Base-by-base conservation (phyloP, 495 filamentous ascomycete genomes). In the Geoglossum glabrum region DNA sequence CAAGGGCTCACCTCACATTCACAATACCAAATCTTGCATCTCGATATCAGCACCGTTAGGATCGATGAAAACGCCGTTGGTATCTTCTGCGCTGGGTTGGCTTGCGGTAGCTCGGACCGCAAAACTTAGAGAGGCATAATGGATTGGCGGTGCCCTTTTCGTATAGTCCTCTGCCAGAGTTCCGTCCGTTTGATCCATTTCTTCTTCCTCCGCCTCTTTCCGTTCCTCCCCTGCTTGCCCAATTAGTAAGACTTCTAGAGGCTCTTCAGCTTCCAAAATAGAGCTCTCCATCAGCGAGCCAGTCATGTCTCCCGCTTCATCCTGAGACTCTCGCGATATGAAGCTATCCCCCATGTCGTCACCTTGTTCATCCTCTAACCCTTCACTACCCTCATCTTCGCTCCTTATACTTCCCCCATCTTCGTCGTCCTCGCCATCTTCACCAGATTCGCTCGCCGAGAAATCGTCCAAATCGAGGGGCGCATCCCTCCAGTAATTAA, bases 401-500 rank as follows among this genome's bases (percentile, higher is more conserved):
- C 59, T 60, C 11, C 38, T 30, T 21, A 60, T 21, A 38, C 54
- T 60, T 10, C 56, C 38, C 52, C 62, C 55, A 33, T 67, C 50
- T 33, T 64, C 21, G 13, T 63, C n/a, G 52, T 66, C 21, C 10
- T 66, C 21, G 28, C 55, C 34, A 40, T 63, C 54, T 58, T 73
- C 78, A 58, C 84, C 84, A 6, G 75, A 79, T 10, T 88, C 87
- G 26, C 83, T 89, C 25, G 80, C 79, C 9, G 82, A 85, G 64
- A 92, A 88, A 56, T 89, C 85, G 11, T 87, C 84, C 27, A 89
- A 64, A 49, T 86, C 83, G 25, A 82, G 72, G 11, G 84, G 81
- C 8, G 75, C 73, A 43, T 92, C 84, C 55, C 87, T 72, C 87
- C 87, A 94, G 65, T 87, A 93, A 33, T 79, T 85, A 64, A 93